Evolutionary conservation across 345 rosid genomes (phyloP).

Genomic region (Psidium guajava): DNA sequence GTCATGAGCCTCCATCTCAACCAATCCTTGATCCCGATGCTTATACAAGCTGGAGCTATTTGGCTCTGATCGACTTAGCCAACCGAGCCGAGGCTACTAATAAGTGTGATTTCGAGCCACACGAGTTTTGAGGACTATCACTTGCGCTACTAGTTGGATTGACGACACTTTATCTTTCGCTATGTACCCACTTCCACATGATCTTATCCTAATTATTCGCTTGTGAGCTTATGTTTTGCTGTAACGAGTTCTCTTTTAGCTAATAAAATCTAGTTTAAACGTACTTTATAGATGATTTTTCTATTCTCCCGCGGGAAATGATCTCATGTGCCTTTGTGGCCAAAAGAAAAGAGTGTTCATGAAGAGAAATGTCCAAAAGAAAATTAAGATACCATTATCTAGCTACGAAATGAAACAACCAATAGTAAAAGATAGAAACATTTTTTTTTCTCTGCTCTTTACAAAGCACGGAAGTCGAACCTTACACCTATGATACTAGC

Average conservation of each 20-base stretch:
- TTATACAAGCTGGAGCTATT: constrained; percentile 64
- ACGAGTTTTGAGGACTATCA: background rate
- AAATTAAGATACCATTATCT: background rate
- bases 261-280: background rate
- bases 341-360: background rate
- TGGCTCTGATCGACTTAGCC: constrained; percentile 45
- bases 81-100: background rate
- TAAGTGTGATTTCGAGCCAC: background rate
- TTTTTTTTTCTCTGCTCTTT: no score
- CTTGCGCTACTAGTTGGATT: background rate
- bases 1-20: constrained; percentile 83
- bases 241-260: background rate
- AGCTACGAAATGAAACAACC: background rate
- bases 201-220: background rate
- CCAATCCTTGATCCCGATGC: constrained; percentile 67
- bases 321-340: background rate
- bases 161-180: background rate
- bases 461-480: no score
- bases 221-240: background rate
- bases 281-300: background rate
- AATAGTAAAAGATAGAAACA: background rate
- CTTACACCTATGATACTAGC: no score
- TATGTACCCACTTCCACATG: background rate
- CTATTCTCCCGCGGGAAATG: background rate
- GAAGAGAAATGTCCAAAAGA: background rate